Base-by-base conservation (phyloP, 345 rosid species). In the Euphorbia peplus region DNA sequence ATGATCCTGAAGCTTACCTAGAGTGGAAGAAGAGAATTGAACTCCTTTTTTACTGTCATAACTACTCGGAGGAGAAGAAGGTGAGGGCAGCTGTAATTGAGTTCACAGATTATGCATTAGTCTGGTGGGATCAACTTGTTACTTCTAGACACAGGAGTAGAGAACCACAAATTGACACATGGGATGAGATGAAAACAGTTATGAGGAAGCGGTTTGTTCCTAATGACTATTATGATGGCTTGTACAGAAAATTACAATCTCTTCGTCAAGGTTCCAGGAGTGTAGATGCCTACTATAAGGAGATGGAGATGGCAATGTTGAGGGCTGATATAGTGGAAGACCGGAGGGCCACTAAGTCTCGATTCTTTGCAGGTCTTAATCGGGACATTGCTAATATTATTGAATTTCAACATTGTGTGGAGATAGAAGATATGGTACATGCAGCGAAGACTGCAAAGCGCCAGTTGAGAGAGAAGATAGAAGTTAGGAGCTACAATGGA, bases 171-270 rank as follows among this genome's bases (percentile, higher is more conserved):
- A 52, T 60, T 3, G 18, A 62, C 5, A 62, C 60, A 13, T 62
- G 25, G 60, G 50, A 50, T 0, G 59, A 62, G n/a, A 32, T 63
- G 54, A 63, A 64, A 15, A n/a, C n/a, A 1, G 16, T 63, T 18
- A 71, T 63, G 53, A 51, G 42, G 2, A 63, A 12, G 28, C n/a
- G 54, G 11, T 35, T 71, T 56, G 50, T 55, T 1, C 55, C 53
- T 8, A 57, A 22, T 14, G 19, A 64, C 29, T 55, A 42, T 24
- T 47, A 72, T 30, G n/a, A 22, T 5, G 66, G 59, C 1, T 8
- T 65, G 0, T 25, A 72, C 24, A 1, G 42, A 30, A 72, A 26
- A 39, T 35, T 72, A 1, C 64, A 66, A 26, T 46, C 25, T 22
- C 57, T 66, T 3, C 28, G 4, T 4, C 64, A 57, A 42, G 47